Base-by-base conservation (phyloP, 805 yeast genomes). In the Yamadazyma scolyti region DNA sequence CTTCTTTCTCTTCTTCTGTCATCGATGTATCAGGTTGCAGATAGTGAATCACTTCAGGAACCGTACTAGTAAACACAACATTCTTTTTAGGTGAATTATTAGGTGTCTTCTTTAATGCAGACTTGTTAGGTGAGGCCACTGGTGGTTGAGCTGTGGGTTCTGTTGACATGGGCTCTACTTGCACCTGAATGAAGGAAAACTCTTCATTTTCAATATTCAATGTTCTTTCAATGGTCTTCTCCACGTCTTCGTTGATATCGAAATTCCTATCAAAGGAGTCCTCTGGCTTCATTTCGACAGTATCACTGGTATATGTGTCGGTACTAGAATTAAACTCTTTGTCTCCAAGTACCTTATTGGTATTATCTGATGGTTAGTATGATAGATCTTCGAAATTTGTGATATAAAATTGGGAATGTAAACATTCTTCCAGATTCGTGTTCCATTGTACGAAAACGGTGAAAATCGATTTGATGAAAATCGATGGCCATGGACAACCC, bases 251-350 rank as follows among this genome's bases (percentile, higher is more conserved):
- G n/a, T 45, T 42, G 24, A 42, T 20, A 25, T 44, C 45, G 25
- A 54, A 54, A 34, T 54, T 52, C 17, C 52, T 27, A 18, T 43
- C 50, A 32, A 50, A 43, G 3, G 48, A 39, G 20, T 27, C 12
- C 9, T 31, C 20, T 3, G 10, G 4, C 14, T 16, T 7, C 24
- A 20, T 20, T 2, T 34, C 29, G 12, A 46, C 52, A n/a, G 22
- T 25, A 16, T 63, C 67, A 38, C 67, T 61, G 12, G 59, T 60
- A 27, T 52, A 65, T 6, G 72, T 65, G 30, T 65, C 72, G 4
- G 69, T 58, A 30, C 63, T 53, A 5, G 71, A 65, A 39, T 57
- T 61, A 33, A 54, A 54, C 27, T 61, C 68, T 28, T 49, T 51
- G 23, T 34, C 26, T n/a, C n/a, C n/a, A n/a, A n/a, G n/a, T n/a